These are phyloP conservation scores for Paramyrothecium roridum DNA, from an alignment of 2,329 filamentous ascomycete species.

Conservation along the genomic window DNA sequence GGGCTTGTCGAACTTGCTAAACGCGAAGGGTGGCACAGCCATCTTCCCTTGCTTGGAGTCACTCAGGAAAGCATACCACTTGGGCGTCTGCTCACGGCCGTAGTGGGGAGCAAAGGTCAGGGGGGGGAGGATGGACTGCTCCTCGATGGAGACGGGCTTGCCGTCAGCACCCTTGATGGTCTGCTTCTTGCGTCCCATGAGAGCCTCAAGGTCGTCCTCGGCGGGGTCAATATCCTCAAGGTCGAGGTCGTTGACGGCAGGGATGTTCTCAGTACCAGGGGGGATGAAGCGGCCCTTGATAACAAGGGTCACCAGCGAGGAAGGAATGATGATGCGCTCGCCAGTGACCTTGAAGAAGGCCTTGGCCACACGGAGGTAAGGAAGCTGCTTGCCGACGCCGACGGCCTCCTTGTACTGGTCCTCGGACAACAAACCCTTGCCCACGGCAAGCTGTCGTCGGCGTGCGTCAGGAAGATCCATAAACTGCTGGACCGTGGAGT, in stretches of 20 bases:
- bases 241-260: constrained; percentile 71
- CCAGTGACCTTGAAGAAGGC: constrained; percentile 98
- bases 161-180: constrained; percentile 60
- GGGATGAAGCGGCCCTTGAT: constrained; percentile 94
- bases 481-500: constrained; percentile 79
- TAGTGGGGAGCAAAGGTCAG: constrained; percentile 91
- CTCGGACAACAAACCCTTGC: constrained; percentile 67
- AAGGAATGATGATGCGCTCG: constrained; percentile 88
- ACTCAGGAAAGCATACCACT: constrained; percentile 92
- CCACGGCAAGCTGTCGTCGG: constrained; percentile 68
- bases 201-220: constrained; percentile 85
- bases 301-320: constrained; percentile 88
- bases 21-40: constrained; percentile 94
- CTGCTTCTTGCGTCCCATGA: constrained; percentile 73
- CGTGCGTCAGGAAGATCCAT: constrained; percentile 78
- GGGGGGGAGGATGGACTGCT: constrained; percentile 70
- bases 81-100: constrained; percentile 81
- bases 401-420: constrained; percentile 75
- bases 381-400: constrained; percentile 77
- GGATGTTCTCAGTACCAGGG: constrained; percentile 73
- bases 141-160: constrained; percentile 53
- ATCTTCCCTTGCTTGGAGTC: constrained; percentile 95
- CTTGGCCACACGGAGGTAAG: constrained; percentile 79
- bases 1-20: constrained; percentile 86
- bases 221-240: constrained; percentile 89